Evolutionary conservation across 805 yeast genomes (phyloP).

Genomic region (Candida coquimbonensis): DNA sequence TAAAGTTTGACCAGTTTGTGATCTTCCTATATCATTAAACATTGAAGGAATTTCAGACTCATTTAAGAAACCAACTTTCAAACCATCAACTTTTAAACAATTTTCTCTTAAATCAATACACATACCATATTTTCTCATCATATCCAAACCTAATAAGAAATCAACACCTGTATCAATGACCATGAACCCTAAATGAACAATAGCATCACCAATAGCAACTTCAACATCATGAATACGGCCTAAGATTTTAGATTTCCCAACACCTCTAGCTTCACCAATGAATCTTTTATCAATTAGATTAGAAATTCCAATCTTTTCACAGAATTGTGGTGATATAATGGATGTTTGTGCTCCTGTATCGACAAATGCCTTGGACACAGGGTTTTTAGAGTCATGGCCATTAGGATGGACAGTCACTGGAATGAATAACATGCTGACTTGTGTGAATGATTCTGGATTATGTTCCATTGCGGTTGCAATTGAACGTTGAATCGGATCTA

Average conservation of each 20-base stretch:
- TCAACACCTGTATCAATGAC: constrained; percentile 70
- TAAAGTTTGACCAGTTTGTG: constrained; percentile 1
- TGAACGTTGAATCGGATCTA: constrained; percentile 6
- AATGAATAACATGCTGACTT: constrained; percentile 79
- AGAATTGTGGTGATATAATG: constrained; percentile 70
- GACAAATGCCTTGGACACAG: constrained; percentile 75
- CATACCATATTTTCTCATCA: constrained; percentile 86
- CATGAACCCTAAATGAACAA: constrained; percentile 60
- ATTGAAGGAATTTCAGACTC: constrained; percentile 58
- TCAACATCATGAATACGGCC: constrained; percentile 91
- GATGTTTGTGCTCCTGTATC: constrained; percentile 96
- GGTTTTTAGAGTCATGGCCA: not conserved
- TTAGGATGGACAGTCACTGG: constrained; percentile 14
- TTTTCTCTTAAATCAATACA: constrained; percentile 64
- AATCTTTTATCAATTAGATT: constrained; percentile 75
- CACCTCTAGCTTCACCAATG: constrained; percentile 82
- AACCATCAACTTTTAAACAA: constrained; percentile 58
- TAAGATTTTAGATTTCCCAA: constrained; percentile 69
- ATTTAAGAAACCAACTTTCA: constrained; percentile 62
- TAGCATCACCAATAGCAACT: constrained; percentile 61
- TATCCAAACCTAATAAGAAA: constrained; percentile 79
- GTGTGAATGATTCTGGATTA: constrained; percentile 84
- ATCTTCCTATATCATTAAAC: not conserved
- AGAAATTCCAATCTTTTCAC: constrained; percentile 62
- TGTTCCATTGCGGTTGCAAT: constrained; percentile 65